Conservation (phyloP, 495 filamentous ascomycete genomes). For the Bryoglossum gracile region DNA sequence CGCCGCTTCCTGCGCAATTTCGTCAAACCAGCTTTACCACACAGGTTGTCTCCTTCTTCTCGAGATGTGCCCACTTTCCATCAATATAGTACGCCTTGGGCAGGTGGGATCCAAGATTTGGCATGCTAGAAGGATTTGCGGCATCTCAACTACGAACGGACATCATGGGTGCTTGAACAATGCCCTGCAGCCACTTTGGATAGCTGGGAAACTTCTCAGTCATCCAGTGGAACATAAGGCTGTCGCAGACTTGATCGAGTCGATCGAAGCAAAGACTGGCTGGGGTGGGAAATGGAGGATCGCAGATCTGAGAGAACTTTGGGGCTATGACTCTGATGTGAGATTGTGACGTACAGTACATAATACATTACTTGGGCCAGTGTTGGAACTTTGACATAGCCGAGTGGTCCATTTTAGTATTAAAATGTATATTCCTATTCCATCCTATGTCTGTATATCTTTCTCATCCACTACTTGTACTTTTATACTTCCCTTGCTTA, state of each 20-base stretch:
- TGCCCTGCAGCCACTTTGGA: constrained; percentile 42
- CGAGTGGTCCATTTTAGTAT: too few relatives aligned
- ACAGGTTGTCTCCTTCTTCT: constrained; percentile 40
- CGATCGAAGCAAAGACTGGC: constrained; percentile 38
- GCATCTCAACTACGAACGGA: constrained; percentile 40
- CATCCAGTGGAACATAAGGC: constrained; percentile 37
- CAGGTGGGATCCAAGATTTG: constrained; percentile 29
- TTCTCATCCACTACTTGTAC: constrained; percentile 50
- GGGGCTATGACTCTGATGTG: constrained; percentile 30
- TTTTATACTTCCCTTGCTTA: constrained; percentile 47
- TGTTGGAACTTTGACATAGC: too few relatives aligned
- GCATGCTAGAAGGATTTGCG: constrained; percentile 43
- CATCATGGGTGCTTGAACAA: constrained; percentile 43
- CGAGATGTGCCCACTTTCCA: constrained; percentile 31
- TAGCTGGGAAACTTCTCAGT: constrained; percentile 40
- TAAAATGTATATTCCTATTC: too few relatives aligned
- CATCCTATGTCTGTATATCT: neutral
- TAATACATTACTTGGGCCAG: too few relatives aligned
- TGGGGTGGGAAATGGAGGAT: constrained; percentile 43
- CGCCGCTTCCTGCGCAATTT: constrained; percentile 41
- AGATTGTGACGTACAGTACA: neutral
- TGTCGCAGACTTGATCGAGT: constrained; percentile 34
- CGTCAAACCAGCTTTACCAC: constrained; percentile 42
- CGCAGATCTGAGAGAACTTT: constrained; percentile 36
- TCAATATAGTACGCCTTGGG: constrained; percentile 23